Conservation (phyloP, 306 rosid species). For the Sicyos edulis region DNA sequence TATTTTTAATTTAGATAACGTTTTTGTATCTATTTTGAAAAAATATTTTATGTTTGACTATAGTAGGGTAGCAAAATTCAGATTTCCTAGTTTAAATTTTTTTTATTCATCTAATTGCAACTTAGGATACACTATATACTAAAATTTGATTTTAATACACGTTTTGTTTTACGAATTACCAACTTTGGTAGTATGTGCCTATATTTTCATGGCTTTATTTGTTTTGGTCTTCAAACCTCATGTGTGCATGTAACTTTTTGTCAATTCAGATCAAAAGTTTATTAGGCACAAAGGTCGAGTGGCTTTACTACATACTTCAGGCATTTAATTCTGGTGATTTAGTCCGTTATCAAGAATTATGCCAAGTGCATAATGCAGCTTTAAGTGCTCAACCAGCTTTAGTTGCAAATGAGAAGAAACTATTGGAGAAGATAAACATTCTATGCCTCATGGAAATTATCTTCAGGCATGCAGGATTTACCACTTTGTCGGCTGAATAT, state of each 20-base stretch:
- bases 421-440: constrained; percentile 90
- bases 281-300: constrained; percentile 89
- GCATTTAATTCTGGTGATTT: constrained; percentile 94
- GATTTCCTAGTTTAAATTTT: too few species aligned
- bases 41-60: too few species aligned
- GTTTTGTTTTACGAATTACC: too few species aligned
- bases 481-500: constrained; percentile 11
- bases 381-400: constrained; percentile 89
- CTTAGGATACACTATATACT: too few species aligned
- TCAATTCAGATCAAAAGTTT: constrained; percentile 69
- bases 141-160: too few species aligned
- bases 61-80: too few species aligned
- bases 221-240: too few species aligned
- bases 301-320: constrained; percentile 97
- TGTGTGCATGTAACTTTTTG: constrained; percentile 10
- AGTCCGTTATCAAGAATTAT: constrained; percentile 82
- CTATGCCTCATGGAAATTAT: constrained; percentile 99
- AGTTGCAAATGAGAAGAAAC: constrained; percentile 80
- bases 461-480: constrained; percentile 56
- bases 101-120: too few species aligned
- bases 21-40: too few species aligned
- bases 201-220: too few species aligned
- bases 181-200: too few species aligned
- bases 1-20: too few species aligned
- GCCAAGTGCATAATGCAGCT: constrained; percentile 84